Base-by-base conservation (phyloP, 208 protist genomes). In the Trypanosoma boissoni region DNA sequence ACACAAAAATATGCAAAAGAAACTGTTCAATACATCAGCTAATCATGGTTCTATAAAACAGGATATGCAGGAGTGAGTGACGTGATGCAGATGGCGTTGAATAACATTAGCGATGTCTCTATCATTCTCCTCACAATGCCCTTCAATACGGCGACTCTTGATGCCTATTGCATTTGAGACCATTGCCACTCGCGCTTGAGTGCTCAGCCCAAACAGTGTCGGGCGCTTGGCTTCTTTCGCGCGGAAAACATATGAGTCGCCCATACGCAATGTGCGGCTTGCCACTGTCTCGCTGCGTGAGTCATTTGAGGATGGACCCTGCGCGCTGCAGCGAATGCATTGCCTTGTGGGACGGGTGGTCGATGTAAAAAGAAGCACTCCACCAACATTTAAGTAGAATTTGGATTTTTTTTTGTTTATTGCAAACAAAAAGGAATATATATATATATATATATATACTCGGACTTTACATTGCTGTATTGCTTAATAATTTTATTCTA, bases 81-180 rank as follows among this genome's bases (percentile, higher is more conserved):
- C n/a, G n/a, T n/a, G n/a, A n/a, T n/a, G n/a, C n/a, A n/a, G n/a
- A n/a, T n/a, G n/a, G n/a, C n/a, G n/a, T 20, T 44, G 3, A 31
- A 53, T 28, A 20, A 50, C 18, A 29, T 65, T 5, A 32, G 42
- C 4, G 27, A 18, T 16, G 50, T 58, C 21, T 29, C 50, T 18
- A 58, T 49, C 7, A 27, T 67, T 32, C 49, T 67, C 18, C n/a
- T 10, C 14, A 39, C 60, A 5, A 16, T 67, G 46, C 60, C 58
- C 9, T 67, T 16, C 31, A 67, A 58, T 27, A 46, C 49, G 1
- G 24, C 60, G 34, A 58, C 49, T 18, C 8, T 67, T 31, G 60
- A 49, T 27, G 37, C 20, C 14, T 59, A 67, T 36, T 34, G 45
- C 29, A 54, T 67, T 32, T 39, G 58, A 41, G 53, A 58, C 4